These are phyloP conservation scores for Keqinozyma sinolaborantium DNA, from an alignment of 1,139 yeast species.

Conservation along the genomic window DNA sequence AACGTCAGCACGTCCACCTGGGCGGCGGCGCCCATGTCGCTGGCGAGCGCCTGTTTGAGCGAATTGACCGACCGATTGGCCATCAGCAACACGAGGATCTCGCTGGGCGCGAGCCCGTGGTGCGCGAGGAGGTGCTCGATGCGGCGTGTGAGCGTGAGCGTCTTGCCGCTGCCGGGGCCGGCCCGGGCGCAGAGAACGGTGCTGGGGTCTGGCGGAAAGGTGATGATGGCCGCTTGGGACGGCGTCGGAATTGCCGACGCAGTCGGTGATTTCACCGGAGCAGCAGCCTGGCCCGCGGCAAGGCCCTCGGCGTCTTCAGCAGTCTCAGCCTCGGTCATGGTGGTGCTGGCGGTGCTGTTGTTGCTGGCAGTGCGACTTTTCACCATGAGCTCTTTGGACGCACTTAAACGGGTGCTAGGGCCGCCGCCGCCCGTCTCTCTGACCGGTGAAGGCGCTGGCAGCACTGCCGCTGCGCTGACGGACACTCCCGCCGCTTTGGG, in stretches of 20 bases:
- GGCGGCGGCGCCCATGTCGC: conserved; percentile 31
- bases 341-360: too few species aligned
- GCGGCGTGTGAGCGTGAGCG: conserved; percentile 55
- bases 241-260: too few species aligned
- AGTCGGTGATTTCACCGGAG: too few species aligned
- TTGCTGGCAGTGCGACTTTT: neutral
- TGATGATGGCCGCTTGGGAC: conserved; percentile 35
- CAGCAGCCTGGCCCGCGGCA: too few species aligned
- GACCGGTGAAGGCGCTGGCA: too few species aligned
- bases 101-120: conserved; percentile 42
- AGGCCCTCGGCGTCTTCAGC: too few species aligned
- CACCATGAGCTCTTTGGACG: conserved; percentile 12
- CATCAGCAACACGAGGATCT: conserved; percentile 62
- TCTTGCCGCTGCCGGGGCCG: conserved; percentile 80
- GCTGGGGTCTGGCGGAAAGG: conserved; percentile 27
- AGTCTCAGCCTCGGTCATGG: too few species aligned
- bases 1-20: conserved; percentile 67
- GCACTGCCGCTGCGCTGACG: too few species aligned
- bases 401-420: conserved; percentile 8
- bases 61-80: conserved; percentile 68
- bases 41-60: conserved; percentile 33
- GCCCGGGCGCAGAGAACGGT: conserved; percentile 52
- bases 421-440: too few species aligned
- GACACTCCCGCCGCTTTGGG: too few species aligned
- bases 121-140: conserved; percentile 44